Evolutionary conservation across 2,329 filamentous ascomycete genomes (phyloP).

Genomic region (Pseudomassariella vexata): DNA sequence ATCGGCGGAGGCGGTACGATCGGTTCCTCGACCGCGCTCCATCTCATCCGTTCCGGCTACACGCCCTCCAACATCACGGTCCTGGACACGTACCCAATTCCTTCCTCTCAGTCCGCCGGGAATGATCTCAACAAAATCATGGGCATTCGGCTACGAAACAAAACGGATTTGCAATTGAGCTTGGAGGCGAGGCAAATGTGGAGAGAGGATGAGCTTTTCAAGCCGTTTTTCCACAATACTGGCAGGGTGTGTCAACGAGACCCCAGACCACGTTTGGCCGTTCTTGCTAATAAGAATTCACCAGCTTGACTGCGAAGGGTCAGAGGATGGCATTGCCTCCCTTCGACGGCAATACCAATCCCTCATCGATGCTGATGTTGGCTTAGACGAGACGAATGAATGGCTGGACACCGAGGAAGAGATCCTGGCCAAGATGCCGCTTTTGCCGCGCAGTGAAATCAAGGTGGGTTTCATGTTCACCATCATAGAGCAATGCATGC

Average conservation of each 20-base stretch:
- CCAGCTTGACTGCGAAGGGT: constrained; percentile 27
- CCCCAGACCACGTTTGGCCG: not conserved
- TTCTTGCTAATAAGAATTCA: constrained; percentile 2
- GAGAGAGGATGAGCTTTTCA: constrained; percentile 36
- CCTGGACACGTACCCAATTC: constrained; percentile 38
- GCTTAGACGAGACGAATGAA: constrained; percentile 30
- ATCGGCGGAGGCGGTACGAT: constrained; percentile 43
- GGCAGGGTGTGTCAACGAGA: constrained; percentile 32
- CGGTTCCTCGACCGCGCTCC: constrained; percentile 39
- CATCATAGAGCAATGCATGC: not conserved
- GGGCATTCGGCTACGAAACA: constrained; percentile 27
- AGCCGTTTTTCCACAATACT: constrained; percentile 36
- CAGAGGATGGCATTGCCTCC: constrained; percentile 23
- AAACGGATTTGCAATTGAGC: constrained; percentile 24
- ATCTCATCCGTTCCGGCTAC: constrained; percentile 36
- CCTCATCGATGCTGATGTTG: constrained; percentile 20
- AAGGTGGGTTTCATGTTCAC: constrained; percentile 18
- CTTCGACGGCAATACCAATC: constrained; percentile 29
- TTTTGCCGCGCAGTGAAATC: constrained; percentile 31
- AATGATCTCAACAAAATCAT: constrained; percentile 43
- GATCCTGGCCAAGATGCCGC: constrained; percentile 33
- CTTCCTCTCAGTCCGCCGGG: constrained; percentile 38
- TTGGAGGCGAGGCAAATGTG: constrained; percentile 30
- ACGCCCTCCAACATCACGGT: constrained; percentile 37
- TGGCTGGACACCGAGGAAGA: constrained; percentile 39